These are phyloP conservation scores for Artemisia argyi DNA, from an alignment of 129 eudicot species.

Conservation along the genomic window DNA sequence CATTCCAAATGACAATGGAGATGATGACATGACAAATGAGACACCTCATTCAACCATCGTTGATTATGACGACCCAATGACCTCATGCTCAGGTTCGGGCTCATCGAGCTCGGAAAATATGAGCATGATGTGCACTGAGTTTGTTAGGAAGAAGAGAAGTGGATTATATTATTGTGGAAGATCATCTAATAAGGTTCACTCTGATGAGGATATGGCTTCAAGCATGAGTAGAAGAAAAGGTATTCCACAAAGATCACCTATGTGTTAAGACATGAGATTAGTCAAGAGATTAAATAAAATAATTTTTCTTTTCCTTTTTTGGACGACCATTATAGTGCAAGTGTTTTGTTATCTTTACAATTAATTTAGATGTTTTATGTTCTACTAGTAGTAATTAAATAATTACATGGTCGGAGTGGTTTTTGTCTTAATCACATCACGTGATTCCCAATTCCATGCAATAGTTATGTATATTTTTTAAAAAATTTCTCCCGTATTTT, in stretches of 20 bases:
- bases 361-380: conserved; percentile 28
- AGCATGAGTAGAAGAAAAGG: conserved; percentile 89
- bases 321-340: conserved; percentile 23
- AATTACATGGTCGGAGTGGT: conserved; percentile 82
- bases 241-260: conserved; percentile 94
- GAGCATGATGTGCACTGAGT: conserved; percentile 65
- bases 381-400: conserved; percentile 18
- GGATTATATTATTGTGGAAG: conserved; percentile 79
- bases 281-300: not conserved
- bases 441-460: conserved; percentile 87
- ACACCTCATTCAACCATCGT: conserved; percentile 71
- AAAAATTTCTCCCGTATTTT: conserved; percentile 22
- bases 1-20: conserved; percentile 87
- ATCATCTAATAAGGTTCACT: conserved; percentile 47
- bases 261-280: conserved; percentile 49
- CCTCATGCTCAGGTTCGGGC: conserved; percentile 62
- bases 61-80: conserved; percentile 65
- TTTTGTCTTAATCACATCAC: conserved; percentile 93
- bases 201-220: conserved; percentile 73
- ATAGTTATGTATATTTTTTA: conserved; percentile 52
- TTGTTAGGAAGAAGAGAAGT: conserved; percentile 80
- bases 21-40: conserved; percentile 59
- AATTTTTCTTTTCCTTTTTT: conserved; percentile 9
- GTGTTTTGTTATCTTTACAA: conserved; percentile 24
- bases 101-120: conserved; percentile 80